Percentiles rank a stretch among this genome's conserved stretches.
Evolutionary conservation across 2,329 filamentous ascomycete genomes (phyloP).

Genomic region (Aspergillus floridensis): DNA sequence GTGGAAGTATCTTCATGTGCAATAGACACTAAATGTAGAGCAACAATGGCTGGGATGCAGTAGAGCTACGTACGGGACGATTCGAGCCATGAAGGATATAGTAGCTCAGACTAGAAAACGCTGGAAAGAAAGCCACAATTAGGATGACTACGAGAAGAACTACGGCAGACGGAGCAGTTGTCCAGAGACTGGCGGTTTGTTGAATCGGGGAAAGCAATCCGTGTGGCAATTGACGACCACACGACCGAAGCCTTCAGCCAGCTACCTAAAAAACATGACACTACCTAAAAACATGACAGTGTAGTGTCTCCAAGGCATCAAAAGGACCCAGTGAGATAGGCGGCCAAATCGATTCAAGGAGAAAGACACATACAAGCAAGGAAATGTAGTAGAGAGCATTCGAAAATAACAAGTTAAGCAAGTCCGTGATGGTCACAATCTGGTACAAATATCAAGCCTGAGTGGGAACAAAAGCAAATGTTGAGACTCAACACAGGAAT

Average conservation of each 20-base stretch:
- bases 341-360: background rate
- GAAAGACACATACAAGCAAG: background rate
- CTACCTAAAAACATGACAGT: background rate
- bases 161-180: background rate
- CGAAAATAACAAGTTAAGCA: background rate
- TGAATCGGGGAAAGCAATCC: background rate
- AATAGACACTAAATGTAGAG: no score
- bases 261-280: background rate
- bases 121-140: no score
- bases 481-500: constrained; percentile 6
- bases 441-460: constrained; percentile 8
- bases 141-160: background rate
- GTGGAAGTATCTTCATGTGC: no score
- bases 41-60: no score
- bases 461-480: background rate
- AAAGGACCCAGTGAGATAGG: background rate
- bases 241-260: background rate
- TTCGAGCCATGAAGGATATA: no score
- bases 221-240: background rate
- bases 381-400: background rate
- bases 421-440: constrained; percentile 4
- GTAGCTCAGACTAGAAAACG: no score
- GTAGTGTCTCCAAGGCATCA: background rate
- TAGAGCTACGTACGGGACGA: no score
- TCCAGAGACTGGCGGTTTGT: background rate